Evolutionary conservation across 192 early-diverging fungal genomes (phyloP).

Genomic region (Coemansia sp.): DNA sequence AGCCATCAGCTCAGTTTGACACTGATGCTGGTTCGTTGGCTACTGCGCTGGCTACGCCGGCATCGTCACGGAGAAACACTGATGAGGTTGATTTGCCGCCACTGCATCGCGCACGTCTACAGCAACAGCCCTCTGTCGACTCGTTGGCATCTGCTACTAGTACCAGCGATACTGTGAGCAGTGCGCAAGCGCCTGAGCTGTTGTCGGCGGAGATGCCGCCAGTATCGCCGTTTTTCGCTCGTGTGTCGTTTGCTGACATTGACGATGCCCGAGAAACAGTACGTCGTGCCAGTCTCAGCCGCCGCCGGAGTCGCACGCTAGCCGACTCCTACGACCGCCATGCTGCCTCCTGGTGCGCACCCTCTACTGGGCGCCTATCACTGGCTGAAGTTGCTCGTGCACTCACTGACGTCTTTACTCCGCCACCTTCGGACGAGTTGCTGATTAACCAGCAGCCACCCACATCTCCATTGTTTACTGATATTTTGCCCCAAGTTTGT

Average conservation of each 20-base stretch:
- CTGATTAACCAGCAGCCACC: constrained; percentile 1
- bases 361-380: neutral
- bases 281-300: constrained; percentile 18
- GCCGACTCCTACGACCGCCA: neutral
- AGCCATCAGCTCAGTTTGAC: neutral
- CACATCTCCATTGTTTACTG: neutral
- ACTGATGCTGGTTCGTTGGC: neutral
- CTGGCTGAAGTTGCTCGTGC: constrained; percentile 4
- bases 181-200: constrained; percentile 4
- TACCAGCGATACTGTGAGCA: neutral
- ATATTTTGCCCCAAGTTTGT: neutral
- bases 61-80: constrained; percentile 40
- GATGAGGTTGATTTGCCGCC: constrained; percentile 29
- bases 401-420: neutral
- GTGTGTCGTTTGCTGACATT: constrained; percentile 14
- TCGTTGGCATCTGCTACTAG: neutral
- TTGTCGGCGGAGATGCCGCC: constrained; percentile 40
- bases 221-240: constrained; percentile 32
- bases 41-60: constrained; percentile 34
- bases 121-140: neutral
- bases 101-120: constrained; percentile 24
- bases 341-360: constrained; percentile 2
- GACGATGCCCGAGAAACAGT: constrained; percentile 7
- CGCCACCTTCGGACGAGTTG: neutral
- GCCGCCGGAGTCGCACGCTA: neutral